A percentile compares a stretch with the other conserved stretches of the same genome.
Conservation (phyloP, 164 flowering plant species). For the Vitis cinerea region DNA sequence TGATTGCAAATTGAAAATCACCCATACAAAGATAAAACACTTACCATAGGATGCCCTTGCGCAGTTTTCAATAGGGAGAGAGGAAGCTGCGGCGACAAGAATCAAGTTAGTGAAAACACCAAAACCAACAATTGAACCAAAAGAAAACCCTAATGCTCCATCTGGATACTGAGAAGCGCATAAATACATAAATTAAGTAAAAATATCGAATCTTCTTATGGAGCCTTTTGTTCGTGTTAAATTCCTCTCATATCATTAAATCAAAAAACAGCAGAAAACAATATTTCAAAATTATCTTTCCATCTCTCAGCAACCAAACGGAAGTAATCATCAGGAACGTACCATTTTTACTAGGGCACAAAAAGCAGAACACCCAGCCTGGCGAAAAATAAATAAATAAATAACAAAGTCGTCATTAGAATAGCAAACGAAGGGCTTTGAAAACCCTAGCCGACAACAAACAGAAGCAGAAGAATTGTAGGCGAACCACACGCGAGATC, state of each 20-base stretch:
- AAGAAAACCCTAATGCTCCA: neutral
- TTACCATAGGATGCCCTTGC: constrained; percentile 96
- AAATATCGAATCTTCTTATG: too few species aligned
- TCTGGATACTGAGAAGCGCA: neutral
- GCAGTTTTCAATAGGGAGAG: constrained; percentile 89
- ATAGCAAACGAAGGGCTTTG: too few species aligned
- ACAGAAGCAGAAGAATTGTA: too few species aligned
- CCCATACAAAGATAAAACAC: constrained; percentile 9
- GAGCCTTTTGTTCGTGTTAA: too few species aligned
- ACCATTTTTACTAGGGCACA: constrained; percentile 2
- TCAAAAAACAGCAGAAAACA: too few species aligned
- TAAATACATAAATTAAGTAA: neutral
- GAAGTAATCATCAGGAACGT: neutral
- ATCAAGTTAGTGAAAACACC: neutral
- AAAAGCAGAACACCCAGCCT: neutral
- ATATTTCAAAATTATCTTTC: neutral
- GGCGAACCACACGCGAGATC: too few species aligned
- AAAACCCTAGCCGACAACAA: too few species aligned
- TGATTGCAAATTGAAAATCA: neutral
- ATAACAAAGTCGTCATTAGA: too few species aligned
- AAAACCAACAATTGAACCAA: neutral
- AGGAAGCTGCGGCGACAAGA: constrained; percentile 62
- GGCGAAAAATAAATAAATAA: neutral
- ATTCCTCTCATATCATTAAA: too few species aligned
- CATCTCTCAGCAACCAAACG: neutral